These are phyloP conservation scores for Pholiota molesta DNA, from an alignment of 768 basidiomycete species.

Conservation along the genomic window DNA sequence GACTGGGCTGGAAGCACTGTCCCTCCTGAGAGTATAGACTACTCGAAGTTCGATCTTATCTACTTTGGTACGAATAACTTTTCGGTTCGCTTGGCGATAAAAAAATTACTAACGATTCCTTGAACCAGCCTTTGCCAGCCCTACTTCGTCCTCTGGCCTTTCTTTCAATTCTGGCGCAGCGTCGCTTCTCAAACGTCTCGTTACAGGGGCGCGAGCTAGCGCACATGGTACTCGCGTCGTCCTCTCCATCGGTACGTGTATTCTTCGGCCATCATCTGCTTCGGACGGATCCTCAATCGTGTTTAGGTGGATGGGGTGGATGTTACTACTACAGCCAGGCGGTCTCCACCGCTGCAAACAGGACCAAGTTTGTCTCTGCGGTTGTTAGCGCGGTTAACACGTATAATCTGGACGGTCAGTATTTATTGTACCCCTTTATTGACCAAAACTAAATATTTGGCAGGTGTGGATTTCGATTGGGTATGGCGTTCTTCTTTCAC, in stretches of 20 bases:
- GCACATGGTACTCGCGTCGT: constrained; percentile 63
- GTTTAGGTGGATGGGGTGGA: constrained; percentile 73
- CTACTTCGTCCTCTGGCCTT: constrained; percentile 57
- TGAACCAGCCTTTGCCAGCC: constrained; percentile 66
- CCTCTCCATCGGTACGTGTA: constrained; percentile 16
- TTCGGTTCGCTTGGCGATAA: neutral
- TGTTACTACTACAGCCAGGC: constrained; percentile 65
- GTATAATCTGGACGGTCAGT: constrained; percentile 68
- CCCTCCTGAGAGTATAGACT: constrained; percentile 64
- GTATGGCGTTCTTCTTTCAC: constrained; percentile 23
- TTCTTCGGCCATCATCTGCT: neutral
- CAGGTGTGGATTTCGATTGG: constrained; percentile 60
- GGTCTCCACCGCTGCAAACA: constrained; percentile 48
- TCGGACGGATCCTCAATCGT: neutral
- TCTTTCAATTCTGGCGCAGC: constrained; percentile 51
- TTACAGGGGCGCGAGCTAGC: constrained; percentile 55
- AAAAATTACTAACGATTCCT: constrained; percentile 8
- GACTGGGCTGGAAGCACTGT: constrained; percentile 51
- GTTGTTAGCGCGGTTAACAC: constrained; percentile 57
- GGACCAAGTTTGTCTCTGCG: constrained; percentile 59
- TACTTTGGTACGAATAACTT: constrained; percentile 52
- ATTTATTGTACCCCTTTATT: constrained; percentile 16
- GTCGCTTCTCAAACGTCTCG: constrained; percentile 57
- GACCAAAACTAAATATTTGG: constrained; percentile 40
- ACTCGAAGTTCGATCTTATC: constrained; percentile 65